Base-by-base conservation (phyloP, 202 grass and related monocot species). In the Brachypodium distachyon region DNA sequence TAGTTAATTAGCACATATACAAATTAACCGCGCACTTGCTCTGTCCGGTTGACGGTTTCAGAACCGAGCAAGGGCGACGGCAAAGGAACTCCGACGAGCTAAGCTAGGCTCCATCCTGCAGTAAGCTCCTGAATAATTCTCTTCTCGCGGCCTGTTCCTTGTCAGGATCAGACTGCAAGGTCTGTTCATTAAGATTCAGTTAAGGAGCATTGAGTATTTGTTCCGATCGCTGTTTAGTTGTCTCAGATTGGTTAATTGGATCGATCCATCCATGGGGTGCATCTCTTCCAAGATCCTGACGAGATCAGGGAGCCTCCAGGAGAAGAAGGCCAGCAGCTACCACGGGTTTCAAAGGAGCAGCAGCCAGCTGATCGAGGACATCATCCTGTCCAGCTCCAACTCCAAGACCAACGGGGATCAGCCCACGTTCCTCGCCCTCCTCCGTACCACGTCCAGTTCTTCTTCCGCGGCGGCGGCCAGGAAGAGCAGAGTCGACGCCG, bases 281-380 rank as follows among this genome's bases (percentile, higher is more conserved):
- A 73, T 88, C 18, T 87, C 91, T 44, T 94, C 95, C 55, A 94
- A 90, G 86, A 59, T 83, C 12, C 62, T 88, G 17, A 67, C 19
- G 59, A 92, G 89, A 76, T 88, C 94, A 1, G 91, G 86, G 73
- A 94, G 91, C 81, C 81, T 86, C 4, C 89, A 80, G 54, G 88
- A 88, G 71, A 87, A 85, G 61, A 87, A 85, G 61, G 72, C 79
- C 48, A 84, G n/a, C n/a, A n/a, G n/a, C n/a, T n/a, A 53, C 40
- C 75, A 81, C 26, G 75, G 84, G 26, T 77, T 94, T 72, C 84
- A 86, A 28, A 73, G 52, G 70, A 93, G 74, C 47, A 86, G 42
- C 81, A n/a, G n/a, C n/a, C n/a, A n/a, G n/a, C 79, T 83, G 31
- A 74, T 87, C 47, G 88, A 91, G 85, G 94, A 97, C 40, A 83